Evolutionary conservation across 352 stramenopile genomes (phyloP).

Genomic region (Pythium insidiosum): DNA sequence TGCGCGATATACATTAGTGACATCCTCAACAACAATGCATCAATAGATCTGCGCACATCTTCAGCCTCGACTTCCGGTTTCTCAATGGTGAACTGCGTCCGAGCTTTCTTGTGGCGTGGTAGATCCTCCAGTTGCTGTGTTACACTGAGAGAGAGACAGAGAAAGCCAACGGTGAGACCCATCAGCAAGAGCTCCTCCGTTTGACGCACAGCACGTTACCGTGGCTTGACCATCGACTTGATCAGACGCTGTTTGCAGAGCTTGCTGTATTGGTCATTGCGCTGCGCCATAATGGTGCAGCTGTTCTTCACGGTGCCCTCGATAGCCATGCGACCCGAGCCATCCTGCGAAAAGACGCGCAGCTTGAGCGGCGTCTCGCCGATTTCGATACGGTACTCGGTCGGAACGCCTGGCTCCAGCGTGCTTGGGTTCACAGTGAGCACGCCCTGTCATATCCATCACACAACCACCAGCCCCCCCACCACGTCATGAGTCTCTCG

Average conservation of each 20-base stretch:
- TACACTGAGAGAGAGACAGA: constrained; percentile 29
- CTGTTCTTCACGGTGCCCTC: constrained; percentile 83
- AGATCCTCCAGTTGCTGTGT: constrained; percentile 67
- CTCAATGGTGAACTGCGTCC: constrained; percentile 80
- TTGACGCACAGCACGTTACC: constrained; percentile 15
- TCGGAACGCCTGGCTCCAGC: constrained; percentile 67
- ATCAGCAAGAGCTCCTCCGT: background rate
- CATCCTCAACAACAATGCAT: background rate
- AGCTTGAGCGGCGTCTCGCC: constrained; percentile 70
- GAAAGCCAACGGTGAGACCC: no score
- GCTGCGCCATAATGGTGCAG: constrained; percentile 79
- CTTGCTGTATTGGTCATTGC: constrained; percentile 81
- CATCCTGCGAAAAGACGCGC: constrained; percentile 81
- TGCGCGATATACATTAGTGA: background rate
- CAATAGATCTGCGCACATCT: constrained; percentile 33
- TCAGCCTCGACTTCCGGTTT: constrained; percentile 58
- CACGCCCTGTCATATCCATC: constrained; percentile 32
- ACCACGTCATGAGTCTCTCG: background rate
- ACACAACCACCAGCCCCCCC: background rate
- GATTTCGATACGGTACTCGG: constrained; percentile 78
- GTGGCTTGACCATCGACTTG: constrained; percentile 82
- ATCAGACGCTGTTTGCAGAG: constrained; percentile 78
- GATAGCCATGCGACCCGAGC: constrained; percentile 80
- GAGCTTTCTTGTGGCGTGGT: constrained; percentile 69
- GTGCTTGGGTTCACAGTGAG: constrained; percentile 72